Base-by-base conservation (phyloP, 2,329 filamentous ascomycete genomes). In the Penicillium brasilianum region DNA sequence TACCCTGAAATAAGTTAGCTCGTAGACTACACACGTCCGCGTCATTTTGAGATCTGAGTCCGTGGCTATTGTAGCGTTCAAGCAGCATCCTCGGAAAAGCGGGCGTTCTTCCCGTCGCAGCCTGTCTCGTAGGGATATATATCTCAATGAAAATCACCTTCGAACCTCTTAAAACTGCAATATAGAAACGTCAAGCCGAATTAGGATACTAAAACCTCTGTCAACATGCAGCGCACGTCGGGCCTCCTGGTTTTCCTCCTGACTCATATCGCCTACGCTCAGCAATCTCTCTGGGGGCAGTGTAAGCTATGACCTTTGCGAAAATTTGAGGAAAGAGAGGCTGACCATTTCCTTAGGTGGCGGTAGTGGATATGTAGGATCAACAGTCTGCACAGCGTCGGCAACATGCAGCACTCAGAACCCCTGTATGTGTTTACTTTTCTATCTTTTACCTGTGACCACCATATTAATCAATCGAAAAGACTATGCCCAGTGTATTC, bases 401-500 rank as follows among this genome's bases (percentile, higher is more conserved):
- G 55, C 55, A 46, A 58, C 59, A 34, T 61, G 59, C 36, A 61
- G 55, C 50, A 61, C 43, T 18, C 39, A 55, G 51, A 61, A 61
- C 57, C 13, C 59, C 11, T 61, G 59, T 61, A 58, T 30, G 59
- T 51, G 4, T 34, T n/a, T 20, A 4, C 2, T n/a, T 34, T 20
- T 2, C 14, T 14, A 8, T 41, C 25, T 18, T 6, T 44, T 20
- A 6, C 4, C 9, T 20, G 3, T 8, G 25, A 37, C 2, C 14
- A 32, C 1, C 4, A 18, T 14, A 39, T 50, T 59, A 22, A 61
- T 28, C 13, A 1, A 25, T 44, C n/a, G 14, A 28, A 14, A 58
- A 61, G 59, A 61, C 50, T 61, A 61, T 39, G 50, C 50, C 10
- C 59, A 61, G 13, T 61, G 59, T 51, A 14, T 61, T 16, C 51